A percentile compares a stretch with the other conserved stretches of the same genome.
phyloP scores from a whole-genome alignment of 495 filamentous ascomycete genomes.

The Aspergillus coremiiformis region DNA sequence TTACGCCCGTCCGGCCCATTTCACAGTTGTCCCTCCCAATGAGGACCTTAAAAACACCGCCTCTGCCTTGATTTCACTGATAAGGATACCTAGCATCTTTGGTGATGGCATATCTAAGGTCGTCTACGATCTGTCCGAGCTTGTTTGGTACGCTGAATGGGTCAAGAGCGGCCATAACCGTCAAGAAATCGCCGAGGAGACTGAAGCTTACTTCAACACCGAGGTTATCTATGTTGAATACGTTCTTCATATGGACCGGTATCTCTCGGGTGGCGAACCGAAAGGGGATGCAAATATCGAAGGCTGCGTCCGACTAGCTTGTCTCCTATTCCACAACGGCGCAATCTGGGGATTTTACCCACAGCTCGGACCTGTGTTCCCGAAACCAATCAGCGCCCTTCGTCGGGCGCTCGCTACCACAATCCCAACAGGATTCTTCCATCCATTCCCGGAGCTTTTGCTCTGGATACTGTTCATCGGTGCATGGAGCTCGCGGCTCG shows the following conservation, averaged over 20 bases:
- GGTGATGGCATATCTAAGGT: constrained; percentile 25
- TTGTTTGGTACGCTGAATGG: constrained; percentile 40
- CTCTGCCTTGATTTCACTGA: constrained; percentile 31
- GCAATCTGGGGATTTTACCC: constrained; percentile 44
- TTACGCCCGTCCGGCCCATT: constrained; percentile 28
- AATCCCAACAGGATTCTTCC: constrained; percentile 30
- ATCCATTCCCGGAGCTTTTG: constrained; percentile 31
- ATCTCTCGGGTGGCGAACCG: constrained; percentile 54
- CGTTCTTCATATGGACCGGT: constrained; percentile 39
- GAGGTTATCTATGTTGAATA: constrained; percentile 42
- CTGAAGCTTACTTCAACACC: constrained; percentile 41
- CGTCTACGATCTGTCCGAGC: constrained; percentile 35
- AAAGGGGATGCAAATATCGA: constrained; percentile 46
- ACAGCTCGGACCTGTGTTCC: constrained; percentile 31
- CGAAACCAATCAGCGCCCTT: constrained; percentile 34
- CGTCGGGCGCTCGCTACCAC: constrained; percentile 31
- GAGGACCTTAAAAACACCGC: constrained; percentile 31
- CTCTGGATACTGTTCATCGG: constrained; percentile 40
- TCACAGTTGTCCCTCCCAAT: constrained; percentile 28
- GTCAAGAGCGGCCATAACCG: constrained; percentile 28
- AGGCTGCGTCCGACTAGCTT: constrained; percentile 37
- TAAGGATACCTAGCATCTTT: constrained; percentile 37
- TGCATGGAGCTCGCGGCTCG: constrained; percentile 27
- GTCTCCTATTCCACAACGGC: constrained; percentile 41
- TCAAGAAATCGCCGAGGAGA: constrained; percentile 33